Evolutionary conservation across 208 protist species (phyloP), one percentile per base, ranked within the genome.

Genomic region (Histomonas meleagridis): DNA sequence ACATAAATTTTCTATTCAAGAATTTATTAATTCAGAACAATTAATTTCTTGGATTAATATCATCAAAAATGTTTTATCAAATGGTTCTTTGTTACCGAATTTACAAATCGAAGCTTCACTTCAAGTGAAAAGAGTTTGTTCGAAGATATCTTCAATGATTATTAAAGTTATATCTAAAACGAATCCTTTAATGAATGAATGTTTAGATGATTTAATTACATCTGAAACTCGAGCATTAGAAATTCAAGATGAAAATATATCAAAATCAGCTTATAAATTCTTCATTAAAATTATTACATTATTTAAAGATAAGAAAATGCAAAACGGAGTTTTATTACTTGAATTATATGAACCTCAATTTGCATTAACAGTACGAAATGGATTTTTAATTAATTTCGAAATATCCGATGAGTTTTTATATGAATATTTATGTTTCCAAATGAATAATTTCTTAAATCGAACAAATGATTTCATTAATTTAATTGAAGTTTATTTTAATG

Each of bases 301-400:
- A 10, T 86, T 86, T 14, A 48, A 86, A 57, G 40, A 28, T 26
- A 26, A 28, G 0, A 86, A 51, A 32, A 86, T 46, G n/a, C 46
- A 55, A 5, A 48, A 51, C 38, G 76, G 46, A 18, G 51, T 46
- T 55, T 23, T 16, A 26, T 28, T 86, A 1, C 16, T 86, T 10
- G 76, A 86, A 49, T 55, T 86, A 51, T 86, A 86, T 55, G 76
- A 86, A 38, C 55, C 76, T 38, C 76, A 86, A 55, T 86, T 86
- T 49, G 76, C 76, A 16, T 55, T 86, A 18, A 46, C 76, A 38
- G 35, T 86, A 4, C 43, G 76, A 55, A 38, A 40, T n/a, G 76
- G 76, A 3, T 86, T 86, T 46, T 18, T 51, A 9, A 35, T 16
- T 49, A 48, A 86, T 86, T 38, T 86, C 0, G 9, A 1, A 55